Base-by-base conservation (phyloP, 208 protist species). In the Angomonas ambiguus region DNA sequence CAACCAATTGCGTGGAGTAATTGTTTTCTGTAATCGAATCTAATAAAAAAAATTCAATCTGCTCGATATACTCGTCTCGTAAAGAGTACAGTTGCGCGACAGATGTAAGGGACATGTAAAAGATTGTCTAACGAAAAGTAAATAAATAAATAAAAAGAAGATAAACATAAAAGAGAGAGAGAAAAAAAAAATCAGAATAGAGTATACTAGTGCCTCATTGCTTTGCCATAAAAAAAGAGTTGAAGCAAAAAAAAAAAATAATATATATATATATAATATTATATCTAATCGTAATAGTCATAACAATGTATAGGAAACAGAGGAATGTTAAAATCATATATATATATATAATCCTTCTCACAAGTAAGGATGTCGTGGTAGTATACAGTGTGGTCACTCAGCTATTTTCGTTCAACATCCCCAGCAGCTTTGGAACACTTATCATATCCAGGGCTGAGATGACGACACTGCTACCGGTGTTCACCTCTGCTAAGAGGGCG, bases 161-260 rank as follows among this genome's bases (percentile, higher is more conserved):
- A 11, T 33, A 20, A 10, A 31, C 22, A 27, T 18, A 33, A 65
- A 27, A 64, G 11, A 71, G 28, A 71, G 28, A 51, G 55, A 71
- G 27, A 71, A 64, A 5, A 31, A 24, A 53, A 42, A 65, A 2
- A 62, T 24, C 22, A 65, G 35, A 6, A 64, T 62, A 10, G n/a
- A n/a, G n/a, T n/a, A n/a, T n/a, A n/a, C n/a, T n/a, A n/a, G n/a
- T n/a, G n/a, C n/a, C n/a, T n/a, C n/a, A n/a, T n/a, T n/a, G n/a
- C n/a, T n/a, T n/a, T n/a, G n/a, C n/a, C n/a, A n/a, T 13, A 65
- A 62, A 27, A 65, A 68, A 68, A 68, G 62, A 24, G 18, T 4
- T 8, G 59, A 25, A 69, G 25, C 20, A 3, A 69, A n/a, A 18
- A 4, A 30, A 65, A 71, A 48, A 71, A 71, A 28, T 63, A 69